These are phyloP conservation scores for Huntiella moniliformis DNA, from an alignment of 2,329 filamentous ascomycete species.

Conservation along the genomic window DNA sequence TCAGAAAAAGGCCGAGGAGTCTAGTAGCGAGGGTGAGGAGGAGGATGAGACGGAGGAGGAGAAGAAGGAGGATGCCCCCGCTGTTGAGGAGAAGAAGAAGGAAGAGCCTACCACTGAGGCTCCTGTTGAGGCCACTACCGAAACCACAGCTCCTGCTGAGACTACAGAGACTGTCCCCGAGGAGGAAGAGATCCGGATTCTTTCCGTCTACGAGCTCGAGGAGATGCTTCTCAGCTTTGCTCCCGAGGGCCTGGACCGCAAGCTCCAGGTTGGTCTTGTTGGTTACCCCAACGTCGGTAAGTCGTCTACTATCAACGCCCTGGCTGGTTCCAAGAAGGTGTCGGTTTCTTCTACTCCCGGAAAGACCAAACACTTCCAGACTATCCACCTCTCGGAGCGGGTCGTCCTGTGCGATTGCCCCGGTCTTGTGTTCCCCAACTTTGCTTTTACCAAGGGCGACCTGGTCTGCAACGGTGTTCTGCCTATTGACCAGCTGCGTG, in stretches of 20 bases:
- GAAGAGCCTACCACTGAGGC: conserved; percentile 1
- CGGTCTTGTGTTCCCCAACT: conserved; percentile 96
- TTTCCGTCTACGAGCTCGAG: conserved; percentile 87
- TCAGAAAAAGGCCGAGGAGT: conserved; percentile 27
- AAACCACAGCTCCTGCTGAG: conserved; percentile 15
- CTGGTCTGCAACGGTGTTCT: conserved; percentile 88
- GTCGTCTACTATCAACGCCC: conserved; percentile 95
- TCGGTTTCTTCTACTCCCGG: conserved; percentile 93
- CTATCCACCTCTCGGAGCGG: conserved; percentile 75
- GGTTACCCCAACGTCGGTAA: conserved; percentile 99
- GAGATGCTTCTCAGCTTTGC: conserved; percentile 64
- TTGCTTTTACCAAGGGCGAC: conserved; percentile 88
- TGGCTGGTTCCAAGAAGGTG: conserved; percentile 97
- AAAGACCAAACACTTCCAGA: conserved; percentile 99
- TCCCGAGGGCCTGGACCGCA: conserved; percentile 34
- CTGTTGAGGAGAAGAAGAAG: conserved; percentile 11
- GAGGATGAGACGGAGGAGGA: conserved; percentile 15
- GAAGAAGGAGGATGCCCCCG: conserved; percentile 11
- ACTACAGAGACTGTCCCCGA: conserved; percentile 20
- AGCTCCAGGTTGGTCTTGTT: conserved; percentile 80
- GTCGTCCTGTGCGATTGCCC: conserved; percentile 95
- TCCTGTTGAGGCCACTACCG: conserved; percentile 1
- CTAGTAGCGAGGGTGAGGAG: conserved; percentile 18
- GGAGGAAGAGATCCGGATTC: conserved; percentile 53
- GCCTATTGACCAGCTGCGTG: conserved; percentile 88